Conservation (phyloP, 495 filamentous ascomycete species). For the Aspergillus bridgeri region DNA sequence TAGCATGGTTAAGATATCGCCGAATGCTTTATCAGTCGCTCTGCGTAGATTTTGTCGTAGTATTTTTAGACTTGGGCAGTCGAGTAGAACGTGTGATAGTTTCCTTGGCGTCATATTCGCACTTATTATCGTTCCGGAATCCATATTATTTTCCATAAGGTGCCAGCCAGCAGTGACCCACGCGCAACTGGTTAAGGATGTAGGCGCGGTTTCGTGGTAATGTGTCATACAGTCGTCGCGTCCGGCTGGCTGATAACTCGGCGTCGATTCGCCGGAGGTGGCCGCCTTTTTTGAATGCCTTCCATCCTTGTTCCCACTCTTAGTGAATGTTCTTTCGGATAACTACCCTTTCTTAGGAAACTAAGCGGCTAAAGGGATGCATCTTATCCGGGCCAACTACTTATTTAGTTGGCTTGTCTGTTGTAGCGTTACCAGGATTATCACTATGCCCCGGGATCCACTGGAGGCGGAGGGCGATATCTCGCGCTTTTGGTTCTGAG, state of each 20-base stretch:
- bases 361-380: conserved; percentile 7
- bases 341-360: conserved; percentile 5
- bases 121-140: conserved; percentile 7
- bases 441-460: conserved; percentile 9
- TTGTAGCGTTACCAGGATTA: conserved; percentile 3
- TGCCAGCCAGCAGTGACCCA: conserved; percentile 10
- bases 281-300: conserved; percentile 1
- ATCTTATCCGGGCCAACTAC: background rate
- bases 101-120: conserved; percentile 6
- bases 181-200: conserved; percentile 7
- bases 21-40: conserved; percentile 3
- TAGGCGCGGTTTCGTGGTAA: conserved; percentile 7
- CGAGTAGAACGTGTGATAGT: conserved; percentile 8
- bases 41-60: background rate
- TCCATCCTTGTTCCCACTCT: conserved; percentile 13
- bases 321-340: background rate
- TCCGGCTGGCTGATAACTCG: conserved; percentile 1
- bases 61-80: background rate
- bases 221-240: conserved; percentile 3
- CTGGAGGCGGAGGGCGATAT: conserved; percentile 10
- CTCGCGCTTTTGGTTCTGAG: too few species aligned
- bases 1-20: conserved; percentile 5
- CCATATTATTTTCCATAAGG: background rate
- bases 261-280: conserved; percentile 10
- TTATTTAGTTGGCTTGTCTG: background rate